Conservation (phyloP, 495 filamentous ascomycete species). For the Penicillium nucicola region DNA sequence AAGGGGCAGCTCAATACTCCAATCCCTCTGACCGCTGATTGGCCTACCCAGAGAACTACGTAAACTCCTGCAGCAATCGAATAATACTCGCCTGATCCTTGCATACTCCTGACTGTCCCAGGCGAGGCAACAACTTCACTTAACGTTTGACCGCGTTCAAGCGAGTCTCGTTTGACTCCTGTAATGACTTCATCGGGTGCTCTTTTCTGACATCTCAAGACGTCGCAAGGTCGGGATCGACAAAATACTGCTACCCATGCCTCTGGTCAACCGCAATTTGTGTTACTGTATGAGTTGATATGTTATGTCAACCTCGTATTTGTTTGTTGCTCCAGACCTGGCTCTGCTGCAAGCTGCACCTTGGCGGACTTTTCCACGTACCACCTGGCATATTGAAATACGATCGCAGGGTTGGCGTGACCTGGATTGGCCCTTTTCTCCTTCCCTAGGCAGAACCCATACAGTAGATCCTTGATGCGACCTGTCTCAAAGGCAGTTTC, state of each 20-base stretch:
- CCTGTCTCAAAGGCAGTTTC: conserved; percentile 21
- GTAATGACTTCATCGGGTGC: neutral
- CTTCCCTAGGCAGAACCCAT: conserved; percentile 1
- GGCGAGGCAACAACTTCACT: conserved; percentile 5
- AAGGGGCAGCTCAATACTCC: conserved; percentile 1
- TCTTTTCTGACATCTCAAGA: neutral
- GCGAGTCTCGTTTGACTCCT: neutral
- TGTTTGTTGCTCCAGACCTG: neutral
- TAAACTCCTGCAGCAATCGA: neutral
- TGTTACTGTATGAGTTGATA: no score
- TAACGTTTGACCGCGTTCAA: neutral
- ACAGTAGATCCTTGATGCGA: conserved; percentile 19
- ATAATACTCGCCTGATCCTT: conserved; percentile 19
- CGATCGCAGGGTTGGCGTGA: neutral
- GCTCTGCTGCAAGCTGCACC: neutral
- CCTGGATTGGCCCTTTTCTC: conserved; percentile 9
- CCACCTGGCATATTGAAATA: conserved; percentile 11
- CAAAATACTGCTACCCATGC: neutral
- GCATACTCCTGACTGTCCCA: conserved; percentile 19
- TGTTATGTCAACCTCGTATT: no score
- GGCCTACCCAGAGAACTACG: neutral
- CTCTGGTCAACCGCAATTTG: neutral
- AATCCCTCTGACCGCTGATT: conserved; percentile 1
- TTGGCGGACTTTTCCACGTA: conserved; percentile 5
- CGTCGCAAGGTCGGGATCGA: neutral